Evolutionary conservation across 2,329 filamentous ascomycete species (phyloP).

Genomic region (Neocucurbitaria cava): DNA sequence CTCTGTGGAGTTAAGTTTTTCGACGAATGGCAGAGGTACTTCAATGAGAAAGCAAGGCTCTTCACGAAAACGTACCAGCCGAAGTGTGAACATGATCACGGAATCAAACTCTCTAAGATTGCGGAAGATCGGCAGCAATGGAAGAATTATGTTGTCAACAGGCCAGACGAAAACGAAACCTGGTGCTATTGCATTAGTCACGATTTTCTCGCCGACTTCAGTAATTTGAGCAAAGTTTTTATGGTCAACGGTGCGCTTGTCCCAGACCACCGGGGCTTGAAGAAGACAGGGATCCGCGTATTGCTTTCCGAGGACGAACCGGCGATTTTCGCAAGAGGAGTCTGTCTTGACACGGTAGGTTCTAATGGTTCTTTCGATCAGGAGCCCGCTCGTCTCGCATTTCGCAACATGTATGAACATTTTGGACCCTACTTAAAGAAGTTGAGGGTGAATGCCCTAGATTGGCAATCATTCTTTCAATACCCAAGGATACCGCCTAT

Average conservation of each 20-base stretch:
- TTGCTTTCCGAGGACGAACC: background rate
- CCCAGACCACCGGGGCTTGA: conserved; percentile 3
- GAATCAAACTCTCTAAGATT: conserved; percentile 1
- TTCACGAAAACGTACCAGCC: background rate
- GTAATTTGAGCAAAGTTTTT: conserved; percentile 4
- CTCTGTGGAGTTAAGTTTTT: conserved; percentile 9
- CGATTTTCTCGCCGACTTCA: background rate
- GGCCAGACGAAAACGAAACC: conserved; percentile 9
- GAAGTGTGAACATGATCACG: background rate
- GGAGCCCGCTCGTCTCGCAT: too few relatives aligned
- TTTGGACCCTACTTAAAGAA: conserved; percentile 1
- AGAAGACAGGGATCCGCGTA: background rate
- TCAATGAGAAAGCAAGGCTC: background rate
- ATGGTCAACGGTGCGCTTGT: conserved; percentile 5
- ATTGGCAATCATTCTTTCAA: background rate
- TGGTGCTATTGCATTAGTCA: background rate
- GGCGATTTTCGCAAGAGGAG: conserved; percentile 1
- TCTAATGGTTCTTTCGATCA: too few relatives aligned
- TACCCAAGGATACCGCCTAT: too few relatives aligned
- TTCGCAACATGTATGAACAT: background rate
- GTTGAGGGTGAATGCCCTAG: conserved; percentile 3
- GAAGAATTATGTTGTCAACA: conserved; percentile 8
- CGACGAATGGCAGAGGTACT: conserved; percentile 16
- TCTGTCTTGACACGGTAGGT: conserved; percentile 1
- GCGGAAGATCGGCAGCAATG: conserved; percentile 7